These are phyloP conservation scores for Arthrobotrys sinensis DNA, from an alignment of 2,329 filamentous ascomycete species.

Conservation along the genomic window DNA sequence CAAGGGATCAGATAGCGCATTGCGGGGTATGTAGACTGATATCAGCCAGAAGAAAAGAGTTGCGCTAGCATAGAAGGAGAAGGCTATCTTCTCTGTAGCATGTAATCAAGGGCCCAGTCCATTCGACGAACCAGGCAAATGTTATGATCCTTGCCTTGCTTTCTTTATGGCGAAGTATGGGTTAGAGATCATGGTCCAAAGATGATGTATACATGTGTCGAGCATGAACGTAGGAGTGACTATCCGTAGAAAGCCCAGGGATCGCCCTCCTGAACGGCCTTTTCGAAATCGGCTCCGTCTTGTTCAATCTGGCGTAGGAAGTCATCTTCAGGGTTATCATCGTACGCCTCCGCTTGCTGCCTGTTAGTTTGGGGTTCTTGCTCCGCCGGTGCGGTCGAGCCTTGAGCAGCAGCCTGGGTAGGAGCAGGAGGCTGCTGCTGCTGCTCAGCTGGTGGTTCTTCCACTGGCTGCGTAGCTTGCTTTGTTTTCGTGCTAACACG, in stretches of 20 bases:
- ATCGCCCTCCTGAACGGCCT: constrained; percentile 49
- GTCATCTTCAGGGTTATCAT: constrained; percentile 55
- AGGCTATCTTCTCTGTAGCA: background rate
- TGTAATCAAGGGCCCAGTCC: constrained; percentile 3
- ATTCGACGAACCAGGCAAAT: constrained; percentile 22
- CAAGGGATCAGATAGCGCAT: constrained; percentile 45
- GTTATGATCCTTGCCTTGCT: background rate
- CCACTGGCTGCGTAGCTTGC: constrained; percentile 22
- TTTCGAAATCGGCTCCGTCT: constrained; percentile 58
- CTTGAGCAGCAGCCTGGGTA: background rate
- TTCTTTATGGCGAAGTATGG: background rate
- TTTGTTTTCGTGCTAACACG: constrained; percentile 52
- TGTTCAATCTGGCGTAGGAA: constrained; percentile 58
- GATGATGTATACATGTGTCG: background rate
- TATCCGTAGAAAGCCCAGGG: constrained; percentile 57
- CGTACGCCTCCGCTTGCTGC: constrained; percentile 39
- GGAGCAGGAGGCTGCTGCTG: constrained; percentile 25
- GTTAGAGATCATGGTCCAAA: background rate
- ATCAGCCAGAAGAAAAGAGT: background rate
- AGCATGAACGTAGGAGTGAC: background rate
- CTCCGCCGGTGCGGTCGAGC: constrained; percentile 20
- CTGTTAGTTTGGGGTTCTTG: constrained; percentile 26
- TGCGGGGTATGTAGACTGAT: constrained; percentile 43
- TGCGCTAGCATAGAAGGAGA: background rate
- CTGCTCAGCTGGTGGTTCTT: constrained; percentile 20